Conservation (phyloP, 148 eudicot species). For the Silene latifolia region DNA sequence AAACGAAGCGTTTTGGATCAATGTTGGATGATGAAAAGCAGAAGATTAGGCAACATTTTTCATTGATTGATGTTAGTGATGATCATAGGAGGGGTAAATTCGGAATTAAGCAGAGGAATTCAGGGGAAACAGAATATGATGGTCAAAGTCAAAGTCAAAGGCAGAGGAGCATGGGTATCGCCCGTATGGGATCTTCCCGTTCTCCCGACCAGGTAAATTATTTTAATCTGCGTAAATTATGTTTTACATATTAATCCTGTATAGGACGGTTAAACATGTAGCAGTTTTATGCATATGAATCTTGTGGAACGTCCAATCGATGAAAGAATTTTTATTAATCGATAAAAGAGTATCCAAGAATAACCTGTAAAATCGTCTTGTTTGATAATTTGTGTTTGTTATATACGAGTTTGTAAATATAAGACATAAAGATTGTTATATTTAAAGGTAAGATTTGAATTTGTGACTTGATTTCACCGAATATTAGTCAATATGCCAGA, state of each 20-base stretch:
- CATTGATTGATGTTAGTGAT: conserved; percentile 8
- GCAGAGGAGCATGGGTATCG: conserved; percentile 19
- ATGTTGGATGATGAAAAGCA: conserved; percentile 24
- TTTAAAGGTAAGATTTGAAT: no score
- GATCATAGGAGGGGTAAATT: conserved; percentile 19
- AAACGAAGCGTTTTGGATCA: conserved; percentile 20
- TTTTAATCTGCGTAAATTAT: no score
- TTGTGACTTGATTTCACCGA: no score
- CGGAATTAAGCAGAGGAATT: neutral
- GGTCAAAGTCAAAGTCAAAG: neutral
- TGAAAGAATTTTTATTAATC: no score
- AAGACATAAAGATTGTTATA: no score
- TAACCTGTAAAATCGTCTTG: no score
- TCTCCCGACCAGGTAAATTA: conserved; percentile 47
- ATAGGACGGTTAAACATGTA: neutral
- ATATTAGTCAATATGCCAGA: no score
- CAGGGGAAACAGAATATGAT: conserved; percentile 3
- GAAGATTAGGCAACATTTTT: conserved; percentile 14
- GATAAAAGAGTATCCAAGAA: no score
- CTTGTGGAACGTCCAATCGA: no score
- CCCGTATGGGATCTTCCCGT: conserved; percentile 23
- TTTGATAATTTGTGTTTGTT: neutral
- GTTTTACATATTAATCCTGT: neutral
- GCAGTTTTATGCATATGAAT: no score
- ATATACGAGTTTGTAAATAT: no score